Evolutionary conservation across 192 early-diverging fungal species (phyloP).

Genomic region (Piromyces finnis): DNA sequence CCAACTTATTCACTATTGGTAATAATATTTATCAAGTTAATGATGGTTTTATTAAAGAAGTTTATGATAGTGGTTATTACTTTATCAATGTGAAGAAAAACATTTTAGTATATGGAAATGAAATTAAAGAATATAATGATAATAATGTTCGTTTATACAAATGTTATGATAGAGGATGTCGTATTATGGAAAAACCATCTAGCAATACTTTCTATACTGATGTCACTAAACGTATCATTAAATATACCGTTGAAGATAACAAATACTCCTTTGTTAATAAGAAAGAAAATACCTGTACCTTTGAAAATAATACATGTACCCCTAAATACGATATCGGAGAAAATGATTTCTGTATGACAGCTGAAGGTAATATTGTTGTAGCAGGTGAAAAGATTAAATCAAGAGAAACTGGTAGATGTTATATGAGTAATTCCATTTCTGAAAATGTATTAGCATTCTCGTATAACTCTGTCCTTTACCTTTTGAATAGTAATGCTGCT

Average conservation of each 20-base stretch:
- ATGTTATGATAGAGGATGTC: not conserved
- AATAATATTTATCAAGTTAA: not conserved
- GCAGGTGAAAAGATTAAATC: not conserved
- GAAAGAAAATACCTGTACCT: not conserved
- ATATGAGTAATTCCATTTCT: not conserved
- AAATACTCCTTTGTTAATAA: not conserved
- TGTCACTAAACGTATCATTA: not conserved
- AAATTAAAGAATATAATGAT: not conserved
- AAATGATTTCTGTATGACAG: not conserved
- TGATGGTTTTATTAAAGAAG: not conserved
- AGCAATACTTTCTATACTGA: not conserved
- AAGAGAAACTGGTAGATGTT: not conserved
- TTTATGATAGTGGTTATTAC: not conserved
- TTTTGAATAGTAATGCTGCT: not conserved
- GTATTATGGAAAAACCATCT: not conserved
- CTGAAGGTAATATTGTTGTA: not conserved
- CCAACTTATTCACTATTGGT: not conserved
- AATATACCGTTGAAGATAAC: not conserved
- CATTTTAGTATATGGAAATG: not conserved
- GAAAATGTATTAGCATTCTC: not conserved
- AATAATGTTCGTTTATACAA: not conserved
- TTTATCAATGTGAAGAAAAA: not conserved
- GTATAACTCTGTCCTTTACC: not conserved
- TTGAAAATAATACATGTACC: not conserved
- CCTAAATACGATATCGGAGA: not conserved